phyloP scores from a whole-genome alignment of 331 rosid species.

The Quercus phellos region DNA sequence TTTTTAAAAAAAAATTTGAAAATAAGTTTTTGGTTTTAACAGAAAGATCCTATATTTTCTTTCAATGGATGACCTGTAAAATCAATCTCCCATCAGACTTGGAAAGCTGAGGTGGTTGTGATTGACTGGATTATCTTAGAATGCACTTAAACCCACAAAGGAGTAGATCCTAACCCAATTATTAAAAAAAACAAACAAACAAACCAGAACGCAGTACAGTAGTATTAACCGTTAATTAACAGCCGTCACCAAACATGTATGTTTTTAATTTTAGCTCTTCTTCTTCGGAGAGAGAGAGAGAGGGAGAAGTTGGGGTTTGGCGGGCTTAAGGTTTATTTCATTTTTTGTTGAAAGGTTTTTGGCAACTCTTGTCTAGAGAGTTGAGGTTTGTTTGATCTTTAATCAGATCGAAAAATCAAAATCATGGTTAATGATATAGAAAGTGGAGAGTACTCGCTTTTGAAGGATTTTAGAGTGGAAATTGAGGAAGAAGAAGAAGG shows the following conservation, averaged over 20 bases:
- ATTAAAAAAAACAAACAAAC: neutral
- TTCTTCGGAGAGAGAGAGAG: no score
- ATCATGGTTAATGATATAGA: constrained; percentile 42
- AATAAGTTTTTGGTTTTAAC: no score
- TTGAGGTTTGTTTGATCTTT: neutral
- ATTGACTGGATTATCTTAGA: neutral
- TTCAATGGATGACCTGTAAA: no score
- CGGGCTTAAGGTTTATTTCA: constrained; percentile 5
- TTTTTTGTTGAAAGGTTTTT: neutral
- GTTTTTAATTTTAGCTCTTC: no score
- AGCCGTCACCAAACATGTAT: neutral
- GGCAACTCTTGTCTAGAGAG: neutral
- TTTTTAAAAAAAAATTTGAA: no score
- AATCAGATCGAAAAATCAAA: neutral
- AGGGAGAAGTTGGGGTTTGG: neutral
- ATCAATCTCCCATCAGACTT: neutral
- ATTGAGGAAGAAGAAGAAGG: constrained; percentile 48
- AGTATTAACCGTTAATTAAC: neutral
- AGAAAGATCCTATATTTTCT: no score
- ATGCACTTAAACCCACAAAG: neutral
- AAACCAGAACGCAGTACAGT: neutral
- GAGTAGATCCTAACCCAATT: neutral
- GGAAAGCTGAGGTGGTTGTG: neutral
- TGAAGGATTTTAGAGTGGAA: constrained; percentile 59
- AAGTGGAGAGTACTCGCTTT: constrained; percentile 39